Evolutionary conservation across 768 basidiomycete species (phyloP), one percentile per base, ranked within the genome.

Genomic region (Kwoniella europaea): DNA sequence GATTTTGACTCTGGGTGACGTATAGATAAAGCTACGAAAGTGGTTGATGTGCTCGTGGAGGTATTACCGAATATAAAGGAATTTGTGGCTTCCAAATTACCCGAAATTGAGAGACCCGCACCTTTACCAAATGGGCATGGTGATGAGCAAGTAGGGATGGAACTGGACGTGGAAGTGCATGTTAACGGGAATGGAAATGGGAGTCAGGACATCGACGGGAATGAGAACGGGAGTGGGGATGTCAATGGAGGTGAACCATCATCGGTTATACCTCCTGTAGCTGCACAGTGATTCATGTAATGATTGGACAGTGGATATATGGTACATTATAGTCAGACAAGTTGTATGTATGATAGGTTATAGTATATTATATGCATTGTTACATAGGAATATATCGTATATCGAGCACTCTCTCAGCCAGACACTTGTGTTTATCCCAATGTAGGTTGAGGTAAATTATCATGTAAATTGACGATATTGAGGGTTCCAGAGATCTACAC

Each of bases 11-110:
- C 35, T 35, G 5, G 35, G 7, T 35, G 35, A 35, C n/a, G 41
- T 65, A n/a, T 41, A 92, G 91, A 89, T 29, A 90, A 91, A 82
- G 84, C 87, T 46, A 50, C 46, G 46, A 89, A 91, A 76, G 88
- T 91, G n/a, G 87, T 92, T 73, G 89, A 89, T 78, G 88, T 92
- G n/a, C 88, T 93, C 59, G 87, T 88, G 43, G 85, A 86, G 69
- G 90, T 89, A 7, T 83, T 93, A 62, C 90, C 90, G 2, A 84
- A 86, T 35, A 90, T 93, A 73, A 84, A 88, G 63, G 78, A 86
- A 7, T 89, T 89, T 71, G 85, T 92, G 9, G 63, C 63, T 16
- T 59, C 68, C 4, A 74, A 76, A 63, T 16, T 80, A 6, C 54
- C 54, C 35, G 35, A 57, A 20, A 27, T 57, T 4, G 35, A 12